A percentile compares a stretch with the other conserved stretches of the same genome.
Conservation (phyloP, 495 filamentous ascomycete genomes). For the Penicillium manginii region DNA sequence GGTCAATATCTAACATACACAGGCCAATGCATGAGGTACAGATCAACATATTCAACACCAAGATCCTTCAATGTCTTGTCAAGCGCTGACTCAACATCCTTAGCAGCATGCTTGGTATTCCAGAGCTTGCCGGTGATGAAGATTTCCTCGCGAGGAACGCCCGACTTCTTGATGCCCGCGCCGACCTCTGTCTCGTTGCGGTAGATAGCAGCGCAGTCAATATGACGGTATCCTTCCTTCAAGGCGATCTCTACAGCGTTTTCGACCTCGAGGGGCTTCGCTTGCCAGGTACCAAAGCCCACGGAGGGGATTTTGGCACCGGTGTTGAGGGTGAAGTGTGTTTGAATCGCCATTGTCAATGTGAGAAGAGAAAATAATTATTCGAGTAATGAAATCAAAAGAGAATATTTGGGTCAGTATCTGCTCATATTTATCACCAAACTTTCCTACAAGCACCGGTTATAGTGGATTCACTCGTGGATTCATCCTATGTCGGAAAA, state of each 20-base stretch:
- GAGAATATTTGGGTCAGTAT: background rate
- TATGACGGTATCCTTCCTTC: conserved; percentile 65
- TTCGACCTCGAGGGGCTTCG: conserved; percentile 39
- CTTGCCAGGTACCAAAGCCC: conserved; percentile 42
- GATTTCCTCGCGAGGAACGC: conserved; percentile 63
- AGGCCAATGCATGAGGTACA: conserved; percentile 75
- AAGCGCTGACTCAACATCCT: conserved; percentile 47
- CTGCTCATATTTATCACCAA: conserved; percentile 1
- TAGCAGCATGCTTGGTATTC: conserved; percentile 39
- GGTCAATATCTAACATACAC: conserved; percentile 30
- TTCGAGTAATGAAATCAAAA: background rate
- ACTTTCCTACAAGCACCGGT: background rate
- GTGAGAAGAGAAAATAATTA: background rate
- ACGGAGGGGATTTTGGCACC: conserved; percentile 43
- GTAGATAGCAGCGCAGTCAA: conserved; percentile 75
- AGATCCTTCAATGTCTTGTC: conserved; percentile 60
- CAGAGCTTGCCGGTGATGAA: conserved; percentile 77
- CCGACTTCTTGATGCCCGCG: conserved; percentile 59
- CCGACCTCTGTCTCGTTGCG: conserved; percentile 70
- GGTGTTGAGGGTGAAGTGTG: conserved; percentile 47
- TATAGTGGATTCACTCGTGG: background rate
- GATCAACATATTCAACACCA: conserved; percentile 68
- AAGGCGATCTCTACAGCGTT: conserved; percentile 48
- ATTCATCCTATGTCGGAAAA: conserved; percentile 3
- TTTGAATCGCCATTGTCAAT: conserved; percentile 38